A percentile compares a stretch with the other conserved stretches of the same genome.
Conservation (phyloP, 176 grass and related monocot genomes). For the Oryza coarctata region DNA sequence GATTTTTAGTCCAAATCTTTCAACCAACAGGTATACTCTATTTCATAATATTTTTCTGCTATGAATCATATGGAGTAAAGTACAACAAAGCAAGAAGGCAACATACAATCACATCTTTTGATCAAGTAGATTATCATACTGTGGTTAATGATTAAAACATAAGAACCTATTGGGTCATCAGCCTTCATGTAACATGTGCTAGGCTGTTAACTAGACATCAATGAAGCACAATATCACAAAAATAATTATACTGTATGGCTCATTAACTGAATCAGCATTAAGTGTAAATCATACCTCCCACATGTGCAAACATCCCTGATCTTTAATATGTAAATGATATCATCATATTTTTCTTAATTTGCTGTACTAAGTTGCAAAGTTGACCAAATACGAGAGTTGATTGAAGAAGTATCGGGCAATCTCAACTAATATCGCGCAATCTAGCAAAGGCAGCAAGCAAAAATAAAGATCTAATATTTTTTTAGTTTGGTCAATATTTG, state of each 20-base stretch:
- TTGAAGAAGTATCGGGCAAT: not conserved
- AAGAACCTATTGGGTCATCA: not conserved
- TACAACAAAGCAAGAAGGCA: not conserved
- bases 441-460: not conserved
- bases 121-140: constrained; percentile 1
- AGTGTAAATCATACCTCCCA: not conserved
- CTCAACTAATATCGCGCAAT: constrained; percentile 8
- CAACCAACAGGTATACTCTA: not conserved
- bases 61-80: constrained; percentile 11
- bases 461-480: not conserved
- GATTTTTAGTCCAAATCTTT: too few relatives aligned
- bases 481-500: not conserved
- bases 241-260: not conserved
- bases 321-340: not conserved
- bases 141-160: not conserved
- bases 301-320: not conserved
- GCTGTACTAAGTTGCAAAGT: not conserved
- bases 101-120: constrained; percentile 23
- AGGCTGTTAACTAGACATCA: not conserved
- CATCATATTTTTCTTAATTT: not conserved
- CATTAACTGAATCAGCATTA: constrained; percentile 6
- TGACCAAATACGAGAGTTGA: not conserved
- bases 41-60: not conserved
- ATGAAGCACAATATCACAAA: not conserved
- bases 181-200: not conserved